These are phyloP conservation scores for Erysimum cheiranthoides DNA, from an alignment of 345 rosid species.

Conservation along the genomic window DNA sequence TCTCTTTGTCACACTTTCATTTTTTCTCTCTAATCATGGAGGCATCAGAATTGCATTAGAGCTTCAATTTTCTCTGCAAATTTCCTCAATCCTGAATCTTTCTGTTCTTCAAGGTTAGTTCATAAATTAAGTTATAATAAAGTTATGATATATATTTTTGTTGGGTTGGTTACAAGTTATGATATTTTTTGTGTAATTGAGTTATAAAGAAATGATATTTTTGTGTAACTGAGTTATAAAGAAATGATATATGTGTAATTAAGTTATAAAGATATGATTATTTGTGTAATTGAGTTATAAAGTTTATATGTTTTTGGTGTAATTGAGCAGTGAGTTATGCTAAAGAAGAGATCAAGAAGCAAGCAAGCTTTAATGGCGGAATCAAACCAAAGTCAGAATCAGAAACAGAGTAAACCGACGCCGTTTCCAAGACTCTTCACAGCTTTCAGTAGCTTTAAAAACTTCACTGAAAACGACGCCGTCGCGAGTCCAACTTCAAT, in stretches of 20 bases:
- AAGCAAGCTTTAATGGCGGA: slow-evolving; percentile 63
- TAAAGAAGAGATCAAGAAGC: slow-evolving; percentile 55
- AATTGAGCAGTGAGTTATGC: slow-evolving; percentile 41
- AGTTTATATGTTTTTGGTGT: neutral
- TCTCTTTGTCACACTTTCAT: slow-evolving; percentile 15
- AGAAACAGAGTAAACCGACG: slow-evolving; percentile 54
- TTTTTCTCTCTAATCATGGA: slow-evolving; percentile 36
- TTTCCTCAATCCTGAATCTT: slow-evolving; percentile 16
- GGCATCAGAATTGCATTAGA: slow-evolving; percentile 37
- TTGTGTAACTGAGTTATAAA: neutral
- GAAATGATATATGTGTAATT: neutral
- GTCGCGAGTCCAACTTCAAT: slow-evolving; percentile 86
- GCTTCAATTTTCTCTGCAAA: slow-evolving; percentile 6
- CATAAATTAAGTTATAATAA: neutral
- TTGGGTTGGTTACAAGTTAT: neutral
- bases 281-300: neutral
- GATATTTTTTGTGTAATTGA: neutral
- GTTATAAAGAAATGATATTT: neutral
- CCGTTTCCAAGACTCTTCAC: slow-evolving; percentile 73
- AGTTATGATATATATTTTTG: neutral
- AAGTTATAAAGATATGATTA: no score
- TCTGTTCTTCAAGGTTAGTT: slow-evolving; percentile 26
- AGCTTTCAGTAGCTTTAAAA: slow-evolving; percentile 59
- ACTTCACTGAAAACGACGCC: slow-evolving; percentile 55
- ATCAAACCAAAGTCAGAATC: slow-evolving; percentile 49